Conservation (phyloP, 805 yeast genomes). For the Suhomyces xylopsoci region DNA sequence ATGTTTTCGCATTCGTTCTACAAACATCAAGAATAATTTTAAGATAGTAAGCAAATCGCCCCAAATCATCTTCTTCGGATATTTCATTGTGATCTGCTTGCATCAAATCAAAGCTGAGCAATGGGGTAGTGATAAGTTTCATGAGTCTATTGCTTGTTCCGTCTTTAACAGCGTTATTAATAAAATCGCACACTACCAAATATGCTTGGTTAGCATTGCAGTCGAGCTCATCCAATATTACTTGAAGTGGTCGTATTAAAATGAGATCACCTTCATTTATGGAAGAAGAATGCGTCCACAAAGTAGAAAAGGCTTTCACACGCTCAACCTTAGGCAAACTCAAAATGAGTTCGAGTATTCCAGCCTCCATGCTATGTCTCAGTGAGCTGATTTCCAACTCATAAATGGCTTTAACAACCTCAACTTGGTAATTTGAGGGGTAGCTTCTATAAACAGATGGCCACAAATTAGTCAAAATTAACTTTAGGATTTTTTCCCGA, state of each 20-base stretch:
- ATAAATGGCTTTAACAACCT: constrained; percentile 64
- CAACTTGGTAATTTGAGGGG: constrained; percentile 61
- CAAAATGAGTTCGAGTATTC: constrained; percentile 55
- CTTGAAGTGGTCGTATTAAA: constrained; percentile 60
- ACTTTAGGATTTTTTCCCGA: constrained; percentile 37
- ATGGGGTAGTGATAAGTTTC: constrained; percentile 53
- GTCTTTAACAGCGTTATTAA: constrained; percentile 36
- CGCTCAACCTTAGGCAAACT: constrained; percentile 32
- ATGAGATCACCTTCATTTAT: constrained; percentile 48
- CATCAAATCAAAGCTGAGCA: constrained; percentile 43
- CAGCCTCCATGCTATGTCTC: constrained; percentile 65
- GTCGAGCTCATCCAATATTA: constrained; percentile 63
- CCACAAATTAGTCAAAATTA: constrained; percentile 53
- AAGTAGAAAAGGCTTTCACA: constrained; percentile 53
- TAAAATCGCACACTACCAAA: constrained; percentile 48
- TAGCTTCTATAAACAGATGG: constrained; percentile 44
- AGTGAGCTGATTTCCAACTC: constrained; percentile 54
- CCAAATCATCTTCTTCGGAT: constrained; percentile 55
- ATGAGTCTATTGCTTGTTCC: constrained; percentile 64
- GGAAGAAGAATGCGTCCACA: constrained; percentile 72
- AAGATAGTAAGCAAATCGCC: constrained; percentile 60
- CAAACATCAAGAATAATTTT: constrained; percentile 52
- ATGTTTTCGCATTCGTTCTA: constrained; percentile 37
- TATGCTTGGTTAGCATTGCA: constrained; percentile 42
- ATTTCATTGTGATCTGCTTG: constrained; percentile 21